phyloP scores from a whole-genome alignment of 1,284 basidiomycete genomes.

The Pholiota adiposa region DNA sequence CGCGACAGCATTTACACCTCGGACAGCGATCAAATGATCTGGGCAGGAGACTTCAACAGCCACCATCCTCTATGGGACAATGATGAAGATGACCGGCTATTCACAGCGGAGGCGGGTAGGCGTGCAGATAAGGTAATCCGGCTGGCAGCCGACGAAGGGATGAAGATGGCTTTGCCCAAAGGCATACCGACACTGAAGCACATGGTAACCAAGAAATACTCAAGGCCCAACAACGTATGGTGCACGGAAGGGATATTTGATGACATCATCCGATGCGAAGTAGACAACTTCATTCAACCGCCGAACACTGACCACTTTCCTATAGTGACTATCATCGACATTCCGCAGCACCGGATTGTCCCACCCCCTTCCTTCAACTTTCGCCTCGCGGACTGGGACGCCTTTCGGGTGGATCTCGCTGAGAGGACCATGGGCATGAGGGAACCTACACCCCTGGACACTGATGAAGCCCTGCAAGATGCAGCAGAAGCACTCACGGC shows the following conservation, averaged over 20 bases:
- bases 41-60: slow-evolving; percentile 10
- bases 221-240: slow-evolving; percentile 39
- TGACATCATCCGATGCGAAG: slow-evolving; percentile 27
- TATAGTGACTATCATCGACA: slow-evolving; percentile 26
- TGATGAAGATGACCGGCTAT: slow-evolving; percentile 31
- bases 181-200: slow-evolving; percentile 31
- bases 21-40: slow-evolving; percentile 3
- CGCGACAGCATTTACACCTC: background rate
- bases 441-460: background rate
- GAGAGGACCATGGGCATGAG: slow-evolving; percentile 28
- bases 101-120: slow-evolving; percentile 28
- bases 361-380: slow-evolving; percentile 20
- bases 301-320: slow-evolving; percentile 36
- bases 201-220: slow-evolving; percentile 26
- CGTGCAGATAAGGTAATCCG: slow-evolving; percentile 25
- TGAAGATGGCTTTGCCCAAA: slow-evolving; percentile 28
- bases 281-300: slow-evolving; percentile 9
- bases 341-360: background rate
- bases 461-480: slow-evolving; percentile 13
- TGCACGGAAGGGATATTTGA: slow-evolving; percentile 16
- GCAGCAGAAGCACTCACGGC: slow-evolving; percentile 16
- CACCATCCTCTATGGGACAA: slow-evolving; percentile 13
- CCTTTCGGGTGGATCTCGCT: slow-evolving; percentile 20
- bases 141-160: slow-evolving; percentile 22
- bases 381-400: slow-evolving; percentile 26